Evolutionary conservation across 257 asterid genomes (phyloP).

Genomic region (Gentiana dahurica): DNA sequence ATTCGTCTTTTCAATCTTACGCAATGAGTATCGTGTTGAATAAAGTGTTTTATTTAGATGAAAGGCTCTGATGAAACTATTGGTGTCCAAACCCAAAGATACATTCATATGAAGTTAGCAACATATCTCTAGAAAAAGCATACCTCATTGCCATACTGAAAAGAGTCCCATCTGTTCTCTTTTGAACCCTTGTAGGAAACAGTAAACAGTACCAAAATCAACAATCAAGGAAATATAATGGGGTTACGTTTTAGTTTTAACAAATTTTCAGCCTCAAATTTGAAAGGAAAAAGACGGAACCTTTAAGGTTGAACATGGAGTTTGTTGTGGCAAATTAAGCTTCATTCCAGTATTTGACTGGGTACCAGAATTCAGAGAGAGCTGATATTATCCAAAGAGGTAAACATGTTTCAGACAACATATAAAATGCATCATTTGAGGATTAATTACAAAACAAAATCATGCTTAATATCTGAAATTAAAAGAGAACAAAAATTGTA

Average conservation of each 20-base stretch:
- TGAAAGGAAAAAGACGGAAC: slow-evolving; percentile 25
- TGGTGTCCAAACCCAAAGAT: too few relatives aligned
- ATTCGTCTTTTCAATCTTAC: too few relatives aligned
- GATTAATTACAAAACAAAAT: not conserved
- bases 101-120: too few relatives aligned
- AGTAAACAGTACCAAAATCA: slow-evolving; percentile 24
- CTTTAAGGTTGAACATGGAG: slow-evolving; percentile 33
- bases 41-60: too few relatives aligned
- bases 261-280: not conserved
- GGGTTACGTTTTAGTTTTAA: not conserved
- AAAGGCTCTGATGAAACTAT: too few relatives aligned
- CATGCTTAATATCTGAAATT: too few relatives aligned
- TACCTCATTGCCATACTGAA: slow-evolving; percentile 63
- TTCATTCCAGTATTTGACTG: slow-evolving; percentile 26
- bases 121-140: not conserved
- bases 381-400: slow-evolving; percentile 31
- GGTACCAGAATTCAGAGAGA: slow-evolving; percentile 58
- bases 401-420: slow-evolving; percentile 7
- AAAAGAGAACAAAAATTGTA: slow-evolving; percentile 1
- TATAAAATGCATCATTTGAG: not conserved
- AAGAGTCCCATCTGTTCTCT: slow-evolving; percentile 70
- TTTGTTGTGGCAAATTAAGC: slow-evolving; percentile 22
- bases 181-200: slow-evolving; percentile 67
- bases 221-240: slow-evolving; percentile 6
- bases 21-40: too few relatives aligned